Base-by-base conservation (phyloP, 2,329 filamentous ascomycete genomes). In the Sporothrix euskadiensis region DNA sequence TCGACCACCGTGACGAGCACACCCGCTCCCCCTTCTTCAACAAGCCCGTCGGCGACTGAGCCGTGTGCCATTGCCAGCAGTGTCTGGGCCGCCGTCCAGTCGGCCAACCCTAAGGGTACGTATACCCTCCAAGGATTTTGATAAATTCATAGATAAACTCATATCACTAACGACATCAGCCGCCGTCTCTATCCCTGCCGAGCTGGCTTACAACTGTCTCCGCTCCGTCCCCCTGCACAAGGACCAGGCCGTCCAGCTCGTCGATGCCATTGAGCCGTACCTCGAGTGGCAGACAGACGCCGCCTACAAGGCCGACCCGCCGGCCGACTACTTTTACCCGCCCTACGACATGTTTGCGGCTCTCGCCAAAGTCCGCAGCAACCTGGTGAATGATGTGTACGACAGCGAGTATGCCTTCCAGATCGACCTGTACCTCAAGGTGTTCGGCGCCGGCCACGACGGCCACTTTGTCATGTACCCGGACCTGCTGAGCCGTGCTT, bases 391-490 rank as follows among this genome's bases (percentile, higher is more conserved):
- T 1, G 79, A 80, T 73, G 78, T 78, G 65, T 84, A 84, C 73
- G 61, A 77, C 6, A 81, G 79, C 74, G 83, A 84, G 77, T 82
- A 82, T 71, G 80, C 79, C 41, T 84, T 83, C 79, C 83, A 84
- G 75, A 74, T 77, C 4, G 83, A 83, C 59, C 75, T 84, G 19
- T 84, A 83, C 75, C 73, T 78, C n/a, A 59, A 80, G 75, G 79
- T 84, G 57, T 82, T 82, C 65, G 81, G 80, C 1, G 78, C 81
- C 8, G 82, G 74, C 68, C 83, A 84, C 73, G 83, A 84, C 69
- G 83, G 83, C 7, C 83, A 84, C 77, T 81, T 83, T 57, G 79
- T 82, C 41, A 80, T 80, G 71, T 83, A 83, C 71, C 81, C 83
- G 2, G 83, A 84, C 73, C 79, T 82, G 52, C 71, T 84, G 59